Percentiles rank a stretch among this genome's conserved stretches.
phyloP scores from a whole-genome alignment of 495 filamentous ascomycete genomes.

The Aspergillus olivimuriae region DNA sequence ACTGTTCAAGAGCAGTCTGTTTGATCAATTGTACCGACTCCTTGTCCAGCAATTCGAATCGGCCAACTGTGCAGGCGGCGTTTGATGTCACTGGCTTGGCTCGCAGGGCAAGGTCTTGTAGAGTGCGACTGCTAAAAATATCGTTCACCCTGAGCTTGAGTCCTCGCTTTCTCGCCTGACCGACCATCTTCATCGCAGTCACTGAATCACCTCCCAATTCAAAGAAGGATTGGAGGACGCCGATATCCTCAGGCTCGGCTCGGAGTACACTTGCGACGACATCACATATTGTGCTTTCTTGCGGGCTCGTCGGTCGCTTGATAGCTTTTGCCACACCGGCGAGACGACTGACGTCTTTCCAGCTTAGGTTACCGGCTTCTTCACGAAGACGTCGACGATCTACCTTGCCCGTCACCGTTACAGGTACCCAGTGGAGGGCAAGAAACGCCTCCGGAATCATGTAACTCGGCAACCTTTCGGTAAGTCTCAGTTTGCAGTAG shows the following conservation, averaged over 20 bases:
- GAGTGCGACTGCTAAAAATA: slow-evolving; percentile 29
- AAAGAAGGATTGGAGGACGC: slow-evolving; percentile 47
- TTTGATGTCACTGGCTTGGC: no score
- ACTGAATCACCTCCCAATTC: slow-evolving; percentile 48
- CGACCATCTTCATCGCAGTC: slow-evolving; percentile 46
- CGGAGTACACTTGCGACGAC: neutral
- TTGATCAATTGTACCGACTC: neutral
- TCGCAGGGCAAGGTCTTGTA: slow-evolving; percentile 2
- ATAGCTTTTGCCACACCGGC: no score
- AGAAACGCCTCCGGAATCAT: neutral
- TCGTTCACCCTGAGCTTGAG: slow-evolving; percentile 27
- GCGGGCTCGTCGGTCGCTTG: no score
- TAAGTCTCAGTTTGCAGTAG: no score
- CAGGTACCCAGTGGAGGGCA: neutral
- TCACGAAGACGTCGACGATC: neutral
- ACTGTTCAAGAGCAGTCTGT: neutral
- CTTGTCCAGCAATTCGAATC: no score
- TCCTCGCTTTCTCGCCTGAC: slow-evolving; percentile 16
- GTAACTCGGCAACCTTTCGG: no score
- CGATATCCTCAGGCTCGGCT: slow-evolving; percentile 15
- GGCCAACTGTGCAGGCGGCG: no score
- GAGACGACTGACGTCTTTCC: neutral
- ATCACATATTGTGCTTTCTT: neutral
- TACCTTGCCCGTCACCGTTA: neutral
- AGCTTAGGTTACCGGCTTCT: neutral